These are phyloP conservation scores for Solanum neorickii DNA, from an alignment of 257 asterid genomes.

Conservation along the genomic window DNA sequence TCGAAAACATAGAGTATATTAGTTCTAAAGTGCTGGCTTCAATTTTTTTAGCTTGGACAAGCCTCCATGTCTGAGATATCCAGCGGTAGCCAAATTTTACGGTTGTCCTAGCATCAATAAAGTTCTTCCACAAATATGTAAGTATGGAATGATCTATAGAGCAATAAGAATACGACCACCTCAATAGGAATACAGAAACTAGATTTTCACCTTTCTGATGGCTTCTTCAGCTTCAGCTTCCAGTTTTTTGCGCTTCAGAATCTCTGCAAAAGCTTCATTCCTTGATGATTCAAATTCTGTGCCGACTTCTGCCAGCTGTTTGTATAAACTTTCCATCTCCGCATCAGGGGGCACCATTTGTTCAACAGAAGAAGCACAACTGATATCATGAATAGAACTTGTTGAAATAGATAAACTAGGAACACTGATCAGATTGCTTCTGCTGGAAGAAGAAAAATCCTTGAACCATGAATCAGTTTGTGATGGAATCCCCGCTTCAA, in stretches of 20 bases:
- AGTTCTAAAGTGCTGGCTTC: background rate
- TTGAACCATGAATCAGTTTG: conserved; percentile 1
- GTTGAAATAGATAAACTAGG: conserved; percentile 9
- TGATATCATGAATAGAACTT: conserved; percentile 17
- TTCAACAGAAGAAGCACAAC: conserved; percentile 16
- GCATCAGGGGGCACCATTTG: conserved; percentile 13
- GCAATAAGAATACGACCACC: background rate
- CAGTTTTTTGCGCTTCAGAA: conserved; percentile 23
- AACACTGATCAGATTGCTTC: conserved; percentile 4
- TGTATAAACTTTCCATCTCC: conserved; percentile 19
- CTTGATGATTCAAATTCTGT: conserved; percentile 30
- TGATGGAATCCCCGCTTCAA: background rate
- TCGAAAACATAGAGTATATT: background rate
- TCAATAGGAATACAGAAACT: background rate
- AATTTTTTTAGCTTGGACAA: background rate
- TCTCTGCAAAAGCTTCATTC: conserved; percentile 31
- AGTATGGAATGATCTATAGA: background rate
- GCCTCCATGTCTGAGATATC: background rate
- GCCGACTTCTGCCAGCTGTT: conserved; percentile 25
- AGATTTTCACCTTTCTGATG: conserved; percentile 29
- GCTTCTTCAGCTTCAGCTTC: conserved; percentile 45
- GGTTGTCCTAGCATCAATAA: background rate
- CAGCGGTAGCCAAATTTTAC: background rate
- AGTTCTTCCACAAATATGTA: background rate
- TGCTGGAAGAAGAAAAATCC: background rate